Percentiles rank a stretch among this genome's conserved stretches.
phyloP scores from a whole-genome alignment of 139 green algal species.

The Protoeuglena noctilucae region DNA sequence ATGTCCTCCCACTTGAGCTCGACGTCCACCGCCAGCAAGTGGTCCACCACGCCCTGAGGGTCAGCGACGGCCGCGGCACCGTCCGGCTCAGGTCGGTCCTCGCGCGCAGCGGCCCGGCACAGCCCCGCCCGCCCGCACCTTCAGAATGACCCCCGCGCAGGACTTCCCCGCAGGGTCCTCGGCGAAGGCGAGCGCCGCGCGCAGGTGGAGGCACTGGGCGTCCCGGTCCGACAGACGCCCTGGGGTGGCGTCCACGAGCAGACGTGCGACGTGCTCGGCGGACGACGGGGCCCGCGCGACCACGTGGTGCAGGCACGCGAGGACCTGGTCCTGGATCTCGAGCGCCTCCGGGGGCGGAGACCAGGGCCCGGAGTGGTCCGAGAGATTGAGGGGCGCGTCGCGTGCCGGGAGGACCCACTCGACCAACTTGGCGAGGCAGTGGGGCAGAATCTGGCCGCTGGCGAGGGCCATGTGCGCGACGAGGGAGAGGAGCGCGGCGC shows the following conservation, averaged over 20 bases:
- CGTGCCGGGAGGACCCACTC: conserved; percentile 34
- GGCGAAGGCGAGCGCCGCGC: conserved; percentile 31
- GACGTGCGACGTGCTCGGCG: conserved; percentile 25
- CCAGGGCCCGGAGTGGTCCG: conserved; percentile 20
- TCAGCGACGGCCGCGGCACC: neutral
- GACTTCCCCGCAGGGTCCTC: conserved; percentile 27
- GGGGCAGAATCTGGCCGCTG: conserved; percentile 37
- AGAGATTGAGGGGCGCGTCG: conserved; percentile 2
- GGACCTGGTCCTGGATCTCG: conserved; percentile 28
- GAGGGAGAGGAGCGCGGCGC: conserved; percentile 32
- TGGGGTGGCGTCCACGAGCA: conserved; percentile 36
- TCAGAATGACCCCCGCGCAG: conserved; percentile 47
- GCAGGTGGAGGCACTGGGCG: conserved; percentile 55
- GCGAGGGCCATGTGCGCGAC: conserved; percentile 39
- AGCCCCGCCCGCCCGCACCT: conserved; percentile 55
- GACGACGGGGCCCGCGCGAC: conserved; percentile 50
- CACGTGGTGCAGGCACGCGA: conserved; percentile 27
- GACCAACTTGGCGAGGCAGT: conserved; percentile 30
- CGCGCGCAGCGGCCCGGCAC: conserved; percentile 54
- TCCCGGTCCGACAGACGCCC: conserved; percentile 28
- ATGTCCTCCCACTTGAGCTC: conserved; percentile 65
- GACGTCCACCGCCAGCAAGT: conserved; percentile 1
- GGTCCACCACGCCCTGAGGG: neutral
- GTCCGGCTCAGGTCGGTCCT: neutral
- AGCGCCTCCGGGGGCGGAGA: conserved; percentile 14